These are phyloP conservation scores for Backusella macrospora DNA, from an alignment of 192 early-diverging fungal species.

Conservation along the genomic window DNA sequence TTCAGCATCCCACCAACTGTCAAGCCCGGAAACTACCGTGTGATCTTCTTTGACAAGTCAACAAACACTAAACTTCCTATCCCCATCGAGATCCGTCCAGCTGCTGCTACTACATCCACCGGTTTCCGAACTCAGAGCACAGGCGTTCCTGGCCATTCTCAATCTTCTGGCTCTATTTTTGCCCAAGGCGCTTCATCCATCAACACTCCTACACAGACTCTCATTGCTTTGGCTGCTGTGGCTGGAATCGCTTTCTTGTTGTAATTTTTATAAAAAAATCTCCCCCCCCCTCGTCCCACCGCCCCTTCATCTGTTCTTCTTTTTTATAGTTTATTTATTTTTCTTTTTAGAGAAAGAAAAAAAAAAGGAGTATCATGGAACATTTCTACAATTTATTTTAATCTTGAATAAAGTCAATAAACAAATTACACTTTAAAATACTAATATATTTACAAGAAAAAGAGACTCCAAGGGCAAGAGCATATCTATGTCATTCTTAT, in stretches of 20 bases:
- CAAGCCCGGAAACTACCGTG: slow-evolving; percentile 37
- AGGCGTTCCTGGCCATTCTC: slow-evolving; percentile 21
- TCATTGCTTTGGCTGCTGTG: slow-evolving; percentile 21
- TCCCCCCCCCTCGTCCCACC: background rate
- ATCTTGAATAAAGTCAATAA: slow-evolving; percentile 7
- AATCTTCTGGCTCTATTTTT: slow-evolving; percentile 27
- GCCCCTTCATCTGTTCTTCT: background rate
- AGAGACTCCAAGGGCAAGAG: background rate
- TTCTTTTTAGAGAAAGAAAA: background rate
- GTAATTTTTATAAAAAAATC: slow-evolving; percentile 17
- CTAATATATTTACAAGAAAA: background rate
- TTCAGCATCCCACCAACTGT: slow-evolving; percentile 35
- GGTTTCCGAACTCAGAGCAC: slow-evolving; percentile 24
- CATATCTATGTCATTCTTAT: background rate
- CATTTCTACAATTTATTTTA: background rate
- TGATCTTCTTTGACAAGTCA: slow-evolving; percentile 38
- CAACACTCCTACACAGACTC: slow-evolving; percentile 9
- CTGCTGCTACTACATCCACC: slow-evolving; percentile 25
- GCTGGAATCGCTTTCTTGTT: slow-evolving; percentile 25
- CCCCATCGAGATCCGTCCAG: slow-evolving; percentile 34
- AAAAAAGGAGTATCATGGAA: background rate
- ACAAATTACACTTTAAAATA: background rate
- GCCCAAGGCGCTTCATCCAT: slow-evolving; percentile 19
- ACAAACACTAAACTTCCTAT: slow-evolving; percentile 32
- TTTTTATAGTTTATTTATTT: background rate